Evolutionary conservation across 148 eudicot species (phyloP).

Genomic region (Agrostemma githago): DNA sequence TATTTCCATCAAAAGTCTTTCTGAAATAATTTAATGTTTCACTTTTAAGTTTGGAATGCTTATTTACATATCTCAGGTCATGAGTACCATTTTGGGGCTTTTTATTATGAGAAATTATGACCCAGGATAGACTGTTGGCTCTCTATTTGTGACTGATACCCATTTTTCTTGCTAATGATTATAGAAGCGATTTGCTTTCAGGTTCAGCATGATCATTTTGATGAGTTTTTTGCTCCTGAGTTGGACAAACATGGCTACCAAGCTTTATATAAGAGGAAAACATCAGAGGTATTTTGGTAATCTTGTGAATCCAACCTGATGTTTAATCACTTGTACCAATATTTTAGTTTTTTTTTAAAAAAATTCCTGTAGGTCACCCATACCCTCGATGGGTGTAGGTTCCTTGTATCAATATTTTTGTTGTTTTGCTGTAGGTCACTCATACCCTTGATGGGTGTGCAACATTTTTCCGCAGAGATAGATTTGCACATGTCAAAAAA

Average conservation of each 20-base stretch:
- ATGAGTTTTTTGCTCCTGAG: constrained; percentile 91
- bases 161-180: constrained; percentile 22
- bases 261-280: constrained; percentile 83
- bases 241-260: constrained; percentile 96
- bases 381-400: constrained; percentile 71
- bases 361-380: constrained; percentile 48
- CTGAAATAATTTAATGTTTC: not conserved
- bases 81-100: not conserved
- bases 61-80: not conserved
- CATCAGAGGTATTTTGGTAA: constrained; percentile 65
- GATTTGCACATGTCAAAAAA: constrained; percentile 94
- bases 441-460: constrained; percentile 90
- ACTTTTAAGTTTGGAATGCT: not conserved
- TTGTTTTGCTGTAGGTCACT: constrained; percentile 45
- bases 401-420: no score
- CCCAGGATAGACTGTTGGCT: not conserved
- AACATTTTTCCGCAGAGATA: constrained; percentile 97
- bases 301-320: not conserved
- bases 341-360: not conserved
- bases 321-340: not conserved
- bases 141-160: not conserved
- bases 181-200: constrained; percentile 34
- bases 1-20: not conserved
- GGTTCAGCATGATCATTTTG: constrained; percentile 97
- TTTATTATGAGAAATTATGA: not conserved